A percentile compares a stretch with the other conserved stretches of the same genome.
These are phyloP conservation scores for Lactarius hengduanensis DNA, from an alignment of 768 basidiomycete genomes.

Conservation along the genomic window DNA sequence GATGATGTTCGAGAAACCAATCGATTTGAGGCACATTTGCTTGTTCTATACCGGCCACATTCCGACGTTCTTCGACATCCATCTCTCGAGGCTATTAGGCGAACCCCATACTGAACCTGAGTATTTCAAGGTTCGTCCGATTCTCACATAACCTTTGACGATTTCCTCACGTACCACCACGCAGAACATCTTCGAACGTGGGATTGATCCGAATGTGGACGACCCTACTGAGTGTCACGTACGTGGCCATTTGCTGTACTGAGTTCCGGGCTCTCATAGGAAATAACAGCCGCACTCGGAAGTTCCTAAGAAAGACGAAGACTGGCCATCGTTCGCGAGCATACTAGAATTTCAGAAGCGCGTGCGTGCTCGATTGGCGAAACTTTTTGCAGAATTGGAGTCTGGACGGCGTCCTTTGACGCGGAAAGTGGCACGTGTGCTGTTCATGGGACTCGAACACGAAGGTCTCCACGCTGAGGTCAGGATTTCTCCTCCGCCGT, in stretches of 20 bases:
- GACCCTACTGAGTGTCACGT: constrained; percentile 87
- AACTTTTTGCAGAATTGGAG: constrained; percentile 70
- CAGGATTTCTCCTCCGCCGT: constrained; percentile 2
- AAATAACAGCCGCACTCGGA: constrained; percentile 73
- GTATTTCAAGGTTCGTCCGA: constrained; percentile 58
- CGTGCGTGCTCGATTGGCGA: constrained; percentile 68
- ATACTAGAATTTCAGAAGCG: constrained; percentile 79
- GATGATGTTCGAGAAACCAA: constrained; percentile 89
- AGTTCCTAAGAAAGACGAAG: constrained; percentile 75
- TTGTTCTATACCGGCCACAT: constrained; percentile 98
- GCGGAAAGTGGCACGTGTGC: constrained; percentile 68
- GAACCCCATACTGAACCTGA: constrained; percentile 85
- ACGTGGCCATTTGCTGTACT: constrained; percentile 33
- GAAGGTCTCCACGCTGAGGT: constrained; percentile 86
- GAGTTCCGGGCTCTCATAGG: neutral
- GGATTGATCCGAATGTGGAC: constrained; percentile 94
- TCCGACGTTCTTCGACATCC: constrained; percentile 89
- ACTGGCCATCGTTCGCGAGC: constrained; percentile 76
- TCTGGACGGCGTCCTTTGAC: constrained; percentile 50
- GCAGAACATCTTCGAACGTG: constrained; percentile 83
- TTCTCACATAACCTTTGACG: neutral
- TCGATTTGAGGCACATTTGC: constrained; percentile 91
- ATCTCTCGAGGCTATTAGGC: constrained; percentile 68
- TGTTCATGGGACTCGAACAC: constrained; percentile 92
- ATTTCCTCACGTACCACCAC: constrained; percentile 3